Evolutionary conservation across 352 stramenopile genomes (phyloP).

Genomic region (Phytophthora cryptogea): DNA sequence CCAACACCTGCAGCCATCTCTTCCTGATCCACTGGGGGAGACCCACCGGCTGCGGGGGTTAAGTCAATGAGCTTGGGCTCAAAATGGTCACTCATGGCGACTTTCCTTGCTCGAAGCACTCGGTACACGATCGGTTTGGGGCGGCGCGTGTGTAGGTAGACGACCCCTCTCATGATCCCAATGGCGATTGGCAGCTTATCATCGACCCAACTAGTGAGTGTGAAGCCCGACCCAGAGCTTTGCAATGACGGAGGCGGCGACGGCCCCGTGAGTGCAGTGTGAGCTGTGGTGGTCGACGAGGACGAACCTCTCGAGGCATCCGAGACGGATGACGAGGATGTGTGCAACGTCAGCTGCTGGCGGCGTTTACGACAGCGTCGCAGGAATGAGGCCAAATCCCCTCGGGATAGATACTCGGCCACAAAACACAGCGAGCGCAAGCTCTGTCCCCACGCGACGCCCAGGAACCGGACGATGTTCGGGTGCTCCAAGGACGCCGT

Average conservation of each 20-base stretch:
- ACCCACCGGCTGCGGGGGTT: constrained; percentile 22
- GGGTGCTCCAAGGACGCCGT: constrained; percentile 57
- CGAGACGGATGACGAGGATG: constrained; percentile 25
- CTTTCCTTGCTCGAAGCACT: constrained; percentile 30
- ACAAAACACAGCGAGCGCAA: constrained; percentile 28
- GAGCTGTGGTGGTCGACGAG: constrained; percentile 4
- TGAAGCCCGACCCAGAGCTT: constrained; percentile 25
- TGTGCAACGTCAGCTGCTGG: constrained; percentile 16
- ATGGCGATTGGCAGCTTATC: constrained; percentile 32
- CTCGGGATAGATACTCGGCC: constrained; percentile 20
- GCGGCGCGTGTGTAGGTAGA: constrained; percentile 31
- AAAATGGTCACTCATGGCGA: constrained; percentile 28
- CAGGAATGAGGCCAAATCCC: constrained; percentile 30
- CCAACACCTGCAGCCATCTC: constrained; percentile 29
- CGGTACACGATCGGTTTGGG: constrained; percentile 25
- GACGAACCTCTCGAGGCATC: constrained; percentile 9
- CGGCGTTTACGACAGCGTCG: constrained; percentile 17
- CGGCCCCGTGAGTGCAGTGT: constrained; percentile 7
- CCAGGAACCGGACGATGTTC: constrained; percentile 62
- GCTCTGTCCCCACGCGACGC: constrained; percentile 51
- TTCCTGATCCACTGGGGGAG: constrained; percentile 24
- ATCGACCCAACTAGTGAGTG: constrained; percentile 25
- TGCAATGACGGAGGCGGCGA: constrained; percentile 20
- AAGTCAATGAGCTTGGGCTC: constrained; percentile 34
- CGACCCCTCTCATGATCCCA: constrained; percentile 22